Evolutionary conservation across 2,329 filamentous ascomycete genomes (phyloP).

Genomic region (Botrytis byssoidea): DNA sequence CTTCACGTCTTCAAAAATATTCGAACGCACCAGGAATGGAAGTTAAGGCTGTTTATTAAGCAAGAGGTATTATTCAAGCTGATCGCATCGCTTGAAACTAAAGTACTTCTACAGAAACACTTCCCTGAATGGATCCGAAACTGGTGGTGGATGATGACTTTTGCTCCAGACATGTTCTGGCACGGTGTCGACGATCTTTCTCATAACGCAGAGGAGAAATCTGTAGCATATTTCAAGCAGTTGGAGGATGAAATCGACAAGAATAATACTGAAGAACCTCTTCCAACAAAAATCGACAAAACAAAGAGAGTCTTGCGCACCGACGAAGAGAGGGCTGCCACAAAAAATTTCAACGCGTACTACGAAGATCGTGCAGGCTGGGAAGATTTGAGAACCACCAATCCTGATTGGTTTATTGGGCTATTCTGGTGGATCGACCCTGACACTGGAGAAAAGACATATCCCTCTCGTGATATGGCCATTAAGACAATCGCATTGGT

Average conservation of each 20-base stretch:
- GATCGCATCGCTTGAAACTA: background rate
- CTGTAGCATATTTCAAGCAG: background rate
- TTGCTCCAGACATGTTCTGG: background rate
- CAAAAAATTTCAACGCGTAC: background rate
- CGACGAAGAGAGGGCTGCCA: background rate
- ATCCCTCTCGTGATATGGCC: background rate
- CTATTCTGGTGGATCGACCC: background rate
- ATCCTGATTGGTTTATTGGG: background rate
- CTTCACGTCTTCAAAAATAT: background rate
- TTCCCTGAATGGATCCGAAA: background rate
- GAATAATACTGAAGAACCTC: background rate
- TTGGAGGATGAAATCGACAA: background rate
- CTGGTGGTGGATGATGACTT: slow-evolving; percentile 11
- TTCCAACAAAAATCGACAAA: background rate
- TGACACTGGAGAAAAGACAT: background rate
- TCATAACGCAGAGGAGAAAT: background rate
- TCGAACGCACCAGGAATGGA: background rate
- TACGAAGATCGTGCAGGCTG: background rate
- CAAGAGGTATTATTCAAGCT: background rate
- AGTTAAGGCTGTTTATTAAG: background rate
- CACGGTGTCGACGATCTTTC: background rate
- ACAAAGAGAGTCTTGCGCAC: background rate
- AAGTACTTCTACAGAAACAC: background rate
- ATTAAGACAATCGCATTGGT: background rate
- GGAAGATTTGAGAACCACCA: background rate